phyloP scores from a whole-genome alignment of 768 basidiomycete species.

The Boletellus emodensis region DNA sequence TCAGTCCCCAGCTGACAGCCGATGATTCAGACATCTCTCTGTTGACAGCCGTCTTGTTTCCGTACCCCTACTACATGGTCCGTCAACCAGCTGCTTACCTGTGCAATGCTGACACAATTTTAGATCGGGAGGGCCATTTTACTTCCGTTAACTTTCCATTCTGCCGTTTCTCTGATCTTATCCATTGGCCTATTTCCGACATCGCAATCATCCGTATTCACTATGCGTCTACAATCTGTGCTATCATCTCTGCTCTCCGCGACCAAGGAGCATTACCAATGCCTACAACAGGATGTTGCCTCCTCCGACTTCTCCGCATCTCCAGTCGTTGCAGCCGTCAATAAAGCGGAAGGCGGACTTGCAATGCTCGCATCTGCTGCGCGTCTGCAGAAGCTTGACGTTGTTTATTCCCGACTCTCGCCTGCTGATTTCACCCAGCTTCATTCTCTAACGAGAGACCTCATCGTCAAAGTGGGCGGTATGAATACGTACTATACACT shows the following conservation, averaged over 20 bases:
- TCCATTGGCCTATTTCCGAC: slow-evolving; percentile 60
- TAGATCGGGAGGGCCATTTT: slow-evolving; percentile 50
- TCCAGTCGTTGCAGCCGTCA: slow-evolving; percentile 31
- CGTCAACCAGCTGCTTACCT: slow-evolving; percentile 8
- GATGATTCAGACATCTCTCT: slow-evolving; percentile 48
- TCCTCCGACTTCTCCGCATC: slow-evolving; percentile 31
- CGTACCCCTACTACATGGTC: slow-evolving; percentile 59
- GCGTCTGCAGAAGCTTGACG: slow-evolving; percentile 53
- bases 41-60: slow-evolving; percentile 56
- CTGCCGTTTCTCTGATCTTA: slow-evolving; percentile 47
- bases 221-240: slow-evolving; percentile 43
- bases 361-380: slow-evolving; percentile 48
- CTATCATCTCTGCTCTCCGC: slow-evolving; percentile 45
- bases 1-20: not conserved
- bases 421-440: slow-evolving; percentile 53
- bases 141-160: slow-evolving; percentile 57
- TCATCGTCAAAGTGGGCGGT: slow-evolving; percentile 59
- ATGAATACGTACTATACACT: slow-evolving; percentile 58
- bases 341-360: slow-evolving; percentile 46
- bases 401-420: slow-evolving; percentile 57
- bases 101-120: slow-evolving; percentile 1
- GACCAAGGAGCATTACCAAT: slow-evolving; percentile 43
- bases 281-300: slow-evolving; percentile 41
- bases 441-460: slow-evolving; percentile 45
- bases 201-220: slow-evolving; percentile 58